Percentiles rank a stretch among this genome's conserved stretches.
Conservation (phyloP, 441 rosid species). For the Pelargonium myrrhifolium region DNA sequence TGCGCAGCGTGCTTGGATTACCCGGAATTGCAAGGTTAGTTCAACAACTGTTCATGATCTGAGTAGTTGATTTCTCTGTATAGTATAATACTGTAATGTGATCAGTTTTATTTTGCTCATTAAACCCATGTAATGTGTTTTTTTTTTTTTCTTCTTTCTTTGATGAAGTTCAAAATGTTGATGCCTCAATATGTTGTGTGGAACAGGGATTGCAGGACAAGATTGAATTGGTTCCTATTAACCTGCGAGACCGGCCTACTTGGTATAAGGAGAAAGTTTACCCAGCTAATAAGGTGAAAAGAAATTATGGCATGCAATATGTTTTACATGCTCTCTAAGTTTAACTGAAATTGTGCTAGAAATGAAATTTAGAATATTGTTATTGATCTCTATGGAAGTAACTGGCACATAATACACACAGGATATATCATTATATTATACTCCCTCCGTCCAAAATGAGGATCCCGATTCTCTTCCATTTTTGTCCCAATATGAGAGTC, state of each 20-base stretch:
- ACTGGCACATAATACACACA: background rate
- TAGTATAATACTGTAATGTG: too few species aligned
- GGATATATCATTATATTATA: background rate
- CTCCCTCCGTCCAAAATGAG: too few species aligned
- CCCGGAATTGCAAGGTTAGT: background rate
- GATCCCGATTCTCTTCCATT: too few species aligned
- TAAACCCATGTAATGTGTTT: background rate
- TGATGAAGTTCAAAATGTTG: background rate
- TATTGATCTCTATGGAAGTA: background rate
- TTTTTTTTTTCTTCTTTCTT: too few species aligned
- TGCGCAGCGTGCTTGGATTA: background rate
- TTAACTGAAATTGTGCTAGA: background rate
- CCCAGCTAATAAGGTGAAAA: conserved; percentile 56
- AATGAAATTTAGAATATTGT: background rate
- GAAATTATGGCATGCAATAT: background rate
- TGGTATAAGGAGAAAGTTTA: conserved; percentile 85
- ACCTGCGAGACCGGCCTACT: conserved; percentile 63
- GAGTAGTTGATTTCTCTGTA: too few species aligned
- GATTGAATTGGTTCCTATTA: conserved; percentile 69
- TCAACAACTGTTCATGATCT: background rate
- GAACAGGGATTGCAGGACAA: conserved; percentile 35
- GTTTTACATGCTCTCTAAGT: background rate
- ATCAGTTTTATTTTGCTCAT: background rate
- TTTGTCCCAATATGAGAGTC: too few species aligned
- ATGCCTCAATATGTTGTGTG: background rate